Evolutionary conservation across 768 basidiomycete species (phyloP).

Genomic region (Tricholoma hemisulphureum): DNA sequence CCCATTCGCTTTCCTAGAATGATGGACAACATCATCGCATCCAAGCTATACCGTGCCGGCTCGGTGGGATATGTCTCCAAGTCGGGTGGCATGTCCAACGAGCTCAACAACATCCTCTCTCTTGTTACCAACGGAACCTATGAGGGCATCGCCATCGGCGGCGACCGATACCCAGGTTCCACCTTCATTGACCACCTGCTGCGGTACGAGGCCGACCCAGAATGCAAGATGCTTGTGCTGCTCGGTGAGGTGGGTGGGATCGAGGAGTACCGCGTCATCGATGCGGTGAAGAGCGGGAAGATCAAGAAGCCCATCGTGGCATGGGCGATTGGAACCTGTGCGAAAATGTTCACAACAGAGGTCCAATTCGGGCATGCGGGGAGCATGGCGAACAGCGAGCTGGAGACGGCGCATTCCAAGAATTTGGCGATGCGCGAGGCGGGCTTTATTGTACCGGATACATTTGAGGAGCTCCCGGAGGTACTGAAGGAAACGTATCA

Average conservation of each 20-base stretch:
- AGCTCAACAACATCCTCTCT: constrained; percentile 99
- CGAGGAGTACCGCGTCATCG: constrained; percentile 98
- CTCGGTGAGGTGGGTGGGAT: constrained; percentile 99
- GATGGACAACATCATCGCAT: constrained; percentile 99
- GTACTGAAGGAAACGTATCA: constrained; percentile 87
- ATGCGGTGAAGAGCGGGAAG: constrained; percentile 87
- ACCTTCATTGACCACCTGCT: constrained; percentile 99
- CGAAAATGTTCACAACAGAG: constrained; percentile 99
- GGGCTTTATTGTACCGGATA: constrained; percentile 95
- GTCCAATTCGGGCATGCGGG: constrained; percentile 99
- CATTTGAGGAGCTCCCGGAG: constrained; percentile 92
- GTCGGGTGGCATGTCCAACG: constrained; percentile 99
- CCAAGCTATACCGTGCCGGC: constrained; percentile 96
- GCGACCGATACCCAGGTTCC: constrained; percentile 97
- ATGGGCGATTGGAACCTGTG: constrained; percentile 99
- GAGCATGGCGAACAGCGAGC: constrained; percentile 94
- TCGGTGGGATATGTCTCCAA: constrained; percentile 99
- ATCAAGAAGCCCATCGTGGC: constrained; percentile 99
- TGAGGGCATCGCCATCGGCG: constrained; percentile 99
- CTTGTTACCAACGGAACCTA: constrained; percentile 96
- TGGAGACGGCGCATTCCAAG: constrained; percentile 98
- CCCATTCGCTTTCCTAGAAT: constrained; percentile 50
- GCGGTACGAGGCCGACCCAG: constrained; percentile 94
- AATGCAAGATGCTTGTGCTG: constrained; percentile 98
- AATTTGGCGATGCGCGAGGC: constrained; percentile 92